Evolutionary conservation across 306 rosid genomes (phyloP), one percentile per base, ranked within the genome.

Genomic region (Cyclanthera cordifolia): DNA sequence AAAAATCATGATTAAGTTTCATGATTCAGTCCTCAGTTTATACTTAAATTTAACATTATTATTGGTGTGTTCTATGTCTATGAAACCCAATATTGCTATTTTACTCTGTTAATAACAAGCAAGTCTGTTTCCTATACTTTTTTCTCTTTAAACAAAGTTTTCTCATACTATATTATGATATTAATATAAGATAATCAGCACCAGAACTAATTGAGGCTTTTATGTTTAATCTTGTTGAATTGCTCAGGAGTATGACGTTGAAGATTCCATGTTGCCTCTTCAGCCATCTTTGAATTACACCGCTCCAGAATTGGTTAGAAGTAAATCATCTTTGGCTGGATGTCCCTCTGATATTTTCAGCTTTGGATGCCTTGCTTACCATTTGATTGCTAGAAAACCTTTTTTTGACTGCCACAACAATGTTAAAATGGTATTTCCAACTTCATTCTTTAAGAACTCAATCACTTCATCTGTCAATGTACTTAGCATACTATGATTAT

Each of bases 311-410:
- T 72, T 90, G 81, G 96, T 89, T 72, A 81, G 82, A 75, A 94
- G 82, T 77, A 83, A 75, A 69, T 67, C 59, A 25, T 71, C 90
- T 64, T 76, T 85, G 2, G 82, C 74, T 65, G 91, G 96, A 73
- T 74, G 86, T 46, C 75, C 81, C 52, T 86, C 97, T 75, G 99
- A 94, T 85, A 77, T 90, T 74, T 94, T 94, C 87, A 94, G 99
- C 81, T 86, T 88, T 81, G 99, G 95, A 67, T 94, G 99, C 74
- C 86, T 94, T 77, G 91, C 91, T 69, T 90, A 90, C 83, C 99
- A 85, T 85, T 88, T 90, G 82, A 79, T 94, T 77, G 85, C 90
- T 67, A 91, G 73, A 74, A 94, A 86, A 84, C 84, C 96, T 65
- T 76, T 94, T 81, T 85, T 94, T 76, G 91, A 88, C 74, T 88